phyloP scores from a whole-genome alignment of 139 green algal species.

The Nannochloris sp. region DNA sequence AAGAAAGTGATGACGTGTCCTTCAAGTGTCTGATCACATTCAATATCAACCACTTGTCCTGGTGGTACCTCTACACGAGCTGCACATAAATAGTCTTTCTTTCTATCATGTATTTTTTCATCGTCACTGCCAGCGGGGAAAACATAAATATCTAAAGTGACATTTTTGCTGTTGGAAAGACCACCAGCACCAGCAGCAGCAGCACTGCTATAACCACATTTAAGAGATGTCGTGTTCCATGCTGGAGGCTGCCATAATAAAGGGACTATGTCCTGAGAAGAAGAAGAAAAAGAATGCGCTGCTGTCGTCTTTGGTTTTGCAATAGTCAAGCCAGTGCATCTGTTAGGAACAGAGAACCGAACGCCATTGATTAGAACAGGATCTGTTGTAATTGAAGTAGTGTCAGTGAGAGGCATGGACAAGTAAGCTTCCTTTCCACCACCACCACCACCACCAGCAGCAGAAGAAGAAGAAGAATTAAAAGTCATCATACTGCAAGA shows the following conservation, averaged over 20 bases:
- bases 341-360: slow-evolving; percentile 1
- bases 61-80: not conserved
- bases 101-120: too few relatives aligned
- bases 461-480: too few relatives aligned
- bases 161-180: too few relatives aligned
- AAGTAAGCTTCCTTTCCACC: not conserved
- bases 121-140: not conserved
- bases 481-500: too few relatives aligned
- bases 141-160: not conserved
- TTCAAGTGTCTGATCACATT: not conserved
- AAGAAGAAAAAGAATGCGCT: not conserved
- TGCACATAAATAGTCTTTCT: too few relatives aligned
- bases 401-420: not conserved
- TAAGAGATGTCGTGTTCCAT: not conserved
- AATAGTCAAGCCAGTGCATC: not conserved
- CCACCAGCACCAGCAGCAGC: too few relatives aligned
- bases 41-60: not conserved
- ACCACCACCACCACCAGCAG: not conserved
- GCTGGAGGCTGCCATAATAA: not conserved
- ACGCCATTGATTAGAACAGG: slow-evolving; percentile 1
- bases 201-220: not conserved
- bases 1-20: not conserved
- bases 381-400: too few relatives aligned
- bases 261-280: too few relatives aligned
- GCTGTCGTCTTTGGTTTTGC: not conserved